A percentile compares a stretch with the other conserved stretches of the same genome.
phyloP scores from a whole-genome alignment of 352 stramenopile genomes.

The Nothophytophthora sp. region DNA sequence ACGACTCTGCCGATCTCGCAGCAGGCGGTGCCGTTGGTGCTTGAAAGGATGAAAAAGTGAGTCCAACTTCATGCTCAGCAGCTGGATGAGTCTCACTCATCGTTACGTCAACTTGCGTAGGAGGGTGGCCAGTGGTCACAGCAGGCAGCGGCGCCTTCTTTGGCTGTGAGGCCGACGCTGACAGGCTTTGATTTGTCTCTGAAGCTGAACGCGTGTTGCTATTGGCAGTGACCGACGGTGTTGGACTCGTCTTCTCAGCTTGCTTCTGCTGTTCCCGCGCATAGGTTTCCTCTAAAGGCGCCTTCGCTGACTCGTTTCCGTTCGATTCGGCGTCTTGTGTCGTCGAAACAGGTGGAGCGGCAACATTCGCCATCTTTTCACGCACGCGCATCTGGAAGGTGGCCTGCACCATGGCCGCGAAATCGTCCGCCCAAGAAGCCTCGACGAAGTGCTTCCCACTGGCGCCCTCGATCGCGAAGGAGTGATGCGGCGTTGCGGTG shows the following conservation, averaged over 20 bases:
- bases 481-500: slow-evolving; percentile 37
- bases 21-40: neutral
- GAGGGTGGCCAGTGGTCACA: too few relatives aligned
- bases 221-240: neutral
- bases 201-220: too few relatives aligned
- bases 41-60: slow-evolving; percentile 2
- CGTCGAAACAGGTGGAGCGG: neutral
- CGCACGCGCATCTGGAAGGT: slow-evolving; percentile 31
- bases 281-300: too few relatives aligned
- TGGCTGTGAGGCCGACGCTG: neutral
- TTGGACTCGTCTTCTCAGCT: too few relatives aligned
- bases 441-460: slow-evolving; percentile 53
- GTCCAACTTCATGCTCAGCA: slow-evolving; percentile 3
- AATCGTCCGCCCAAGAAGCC: slow-evolving; percentile 40
- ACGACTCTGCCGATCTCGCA: neutral
- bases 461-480: slow-evolving; percentile 53
- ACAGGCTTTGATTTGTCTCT: slow-evolving; percentile 1
- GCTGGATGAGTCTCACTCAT: neutral
- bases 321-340: neutral
- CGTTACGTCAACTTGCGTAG: too few relatives aligned
- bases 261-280: slow-evolving; percentile 11
- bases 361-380: slow-evolving; percentile 22
- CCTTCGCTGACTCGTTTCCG: neutral
- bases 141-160: neutral
- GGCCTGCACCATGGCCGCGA: slow-evolving; percentile 28